phyloP scores from a whole-genome alignment of 1,284 basidiomycete species.

The Schizophyllum commune region DNA sequence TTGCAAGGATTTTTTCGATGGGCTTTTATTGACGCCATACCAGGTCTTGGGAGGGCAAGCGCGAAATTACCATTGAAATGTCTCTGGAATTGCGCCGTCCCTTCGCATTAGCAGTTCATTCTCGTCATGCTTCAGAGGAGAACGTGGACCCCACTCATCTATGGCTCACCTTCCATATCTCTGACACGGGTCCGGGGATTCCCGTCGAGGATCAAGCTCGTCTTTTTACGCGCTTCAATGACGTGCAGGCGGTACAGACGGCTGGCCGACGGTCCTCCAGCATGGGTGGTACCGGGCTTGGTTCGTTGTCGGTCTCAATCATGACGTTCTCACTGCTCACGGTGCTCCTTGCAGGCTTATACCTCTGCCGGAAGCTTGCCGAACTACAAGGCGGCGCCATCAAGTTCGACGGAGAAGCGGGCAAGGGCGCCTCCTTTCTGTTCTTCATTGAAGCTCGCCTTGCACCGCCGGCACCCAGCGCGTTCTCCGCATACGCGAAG shows the following conservation, averaged over 20 bases:
- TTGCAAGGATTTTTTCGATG: not conserved
- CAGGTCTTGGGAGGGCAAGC: not conserved
- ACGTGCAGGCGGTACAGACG: not conserved
- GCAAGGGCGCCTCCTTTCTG: not conserved
- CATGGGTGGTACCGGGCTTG: constrained; percentile 6
- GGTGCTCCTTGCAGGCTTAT: not conserved
- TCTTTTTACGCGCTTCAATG: constrained; percentile 7
- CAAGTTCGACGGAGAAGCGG: not conserved
- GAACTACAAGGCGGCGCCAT: not conserved
- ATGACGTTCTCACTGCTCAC: not conserved
- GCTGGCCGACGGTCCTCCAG: constrained; percentile 1
- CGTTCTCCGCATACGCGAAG: not conserved
- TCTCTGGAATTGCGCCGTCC: not conserved
- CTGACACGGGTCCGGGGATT: constrained; percentile 6
- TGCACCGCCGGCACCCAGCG: not conserved
- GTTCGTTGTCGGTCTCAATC: not conserved
- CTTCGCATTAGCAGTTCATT: not conserved
- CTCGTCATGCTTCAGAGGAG: not conserved
- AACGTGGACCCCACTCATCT: constrained; percentile 1
- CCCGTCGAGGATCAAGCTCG: constrained; percentile 7
- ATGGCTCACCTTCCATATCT: constrained; percentile 2
- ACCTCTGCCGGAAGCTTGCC: not conserved
- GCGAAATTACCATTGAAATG: not conserved
- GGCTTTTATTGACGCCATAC: not conserved
- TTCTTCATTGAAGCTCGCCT: not conserved